Base-by-base conservation (phyloP, 2,329 filamentous ascomycete genomes). In the Paracoccidioides lutzii region DNA sequence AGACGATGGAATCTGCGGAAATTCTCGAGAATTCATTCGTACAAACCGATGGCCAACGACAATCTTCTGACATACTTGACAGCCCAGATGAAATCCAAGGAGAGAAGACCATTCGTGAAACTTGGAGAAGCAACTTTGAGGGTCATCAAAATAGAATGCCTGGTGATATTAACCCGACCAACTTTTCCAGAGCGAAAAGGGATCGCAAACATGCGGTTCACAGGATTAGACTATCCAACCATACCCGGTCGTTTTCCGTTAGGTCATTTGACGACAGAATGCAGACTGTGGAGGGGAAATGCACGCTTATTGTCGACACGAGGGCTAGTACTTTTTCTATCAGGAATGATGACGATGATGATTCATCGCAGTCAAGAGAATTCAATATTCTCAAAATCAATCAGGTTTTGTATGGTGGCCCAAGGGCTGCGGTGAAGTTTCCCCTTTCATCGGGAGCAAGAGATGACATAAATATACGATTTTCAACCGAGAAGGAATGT, bases 11-110 rank as follows among this genome's bases (percentile, higher is more conserved):
- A 6, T 8, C 33, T 6, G 4, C 32, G n/a, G n/a, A 12, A n/a
- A 50, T 28, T 5, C 40, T 55, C 14, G 28, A 22, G 15, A 22
- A 8, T 22, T 30, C 44, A 42, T 50, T 41, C 32, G n/a, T 54
- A 35, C 28, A 43, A 14, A 53, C 44, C 3, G 54, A 59, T 50
- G 55, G 35, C 2, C 46, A 55, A 33, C 54, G 7, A 15, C 54
- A 14, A n/a, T 35, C 32, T 43, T 45, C 41, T 15, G 50, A 54
- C n/a, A 30, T 35, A 28, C 61, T 64, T 42, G 71, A 73, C 42
- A 73, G 71, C 55, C 63, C 70, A 4, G 71, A 73, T 62, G 71
- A 69, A 55, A 57, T 73, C 2, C 71, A 73, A 55, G 70, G 69
- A 9, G 69, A 63, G 8, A 66, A 61, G 42, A 70, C 70, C 4